A percentile compares a stretch with the other conserved stretches of the same genome.
phyloP scores from a whole-genome alignment of 148 eudicot genomes.

The Dianthus caryophyllus region DNA sequence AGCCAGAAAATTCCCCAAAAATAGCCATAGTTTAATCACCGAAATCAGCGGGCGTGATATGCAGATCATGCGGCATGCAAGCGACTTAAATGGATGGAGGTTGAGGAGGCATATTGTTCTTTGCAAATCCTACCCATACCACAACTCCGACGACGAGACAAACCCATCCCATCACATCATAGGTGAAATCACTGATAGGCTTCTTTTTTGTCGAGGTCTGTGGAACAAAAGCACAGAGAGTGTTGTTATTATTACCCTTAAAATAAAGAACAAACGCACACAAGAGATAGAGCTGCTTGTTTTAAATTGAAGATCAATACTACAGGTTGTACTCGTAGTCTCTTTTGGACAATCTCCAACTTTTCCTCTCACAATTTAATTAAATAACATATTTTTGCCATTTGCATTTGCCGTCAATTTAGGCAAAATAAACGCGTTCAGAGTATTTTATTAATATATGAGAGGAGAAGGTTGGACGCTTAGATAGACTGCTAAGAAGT shows the following conservation, averaged over 20 bases:
- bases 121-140: constrained; percentile 73
- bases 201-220: constrained; percentile 37
- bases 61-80: constrained; percentile 6
- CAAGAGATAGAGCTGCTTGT: not conserved
- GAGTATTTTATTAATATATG: not conserved
- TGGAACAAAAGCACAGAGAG: not conserved
- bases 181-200: constrained; percentile 31
- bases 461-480: too few species aligned
- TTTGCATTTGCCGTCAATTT: too few species aligned
- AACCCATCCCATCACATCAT: constrained; percentile 43
- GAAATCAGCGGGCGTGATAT: not conserved
- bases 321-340: too few species aligned
- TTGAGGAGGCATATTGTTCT: constrained; percentile 59
- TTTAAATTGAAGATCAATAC: not conserved
- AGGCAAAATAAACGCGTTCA: not conserved
- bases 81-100: constrained; percentile 56
- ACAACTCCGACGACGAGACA: constrained; percentile 75
- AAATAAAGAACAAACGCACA: not conserved
- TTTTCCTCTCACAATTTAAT: too few species aligned
- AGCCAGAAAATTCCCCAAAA: constrained; percentile 8
- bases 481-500: too few species aligned
- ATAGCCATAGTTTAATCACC: not conserved
- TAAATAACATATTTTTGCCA: too few species aligned
- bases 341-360: too few species aligned
- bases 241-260: not conserved